These are phyloP conservation scores for Suhomyces wounanorum DNA, from an alignment of 1,139 yeast genomes.

Conservation along the genomic window DNA sequence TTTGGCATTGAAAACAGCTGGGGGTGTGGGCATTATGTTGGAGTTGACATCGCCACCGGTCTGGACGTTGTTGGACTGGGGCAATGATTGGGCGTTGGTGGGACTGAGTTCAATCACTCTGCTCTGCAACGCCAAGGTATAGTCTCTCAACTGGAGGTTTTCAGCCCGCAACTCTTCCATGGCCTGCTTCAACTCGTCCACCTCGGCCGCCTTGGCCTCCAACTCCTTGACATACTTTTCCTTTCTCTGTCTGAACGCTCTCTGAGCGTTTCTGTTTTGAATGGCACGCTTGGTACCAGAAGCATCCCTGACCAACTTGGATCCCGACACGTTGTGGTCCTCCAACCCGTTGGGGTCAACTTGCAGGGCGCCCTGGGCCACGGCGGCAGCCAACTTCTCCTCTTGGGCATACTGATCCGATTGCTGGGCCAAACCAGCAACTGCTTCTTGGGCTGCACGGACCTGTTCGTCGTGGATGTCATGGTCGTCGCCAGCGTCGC, in stretches of 20 bases:
- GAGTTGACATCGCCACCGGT: slow-evolving; percentile 7
- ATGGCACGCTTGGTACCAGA: slow-evolving; percentile 72
- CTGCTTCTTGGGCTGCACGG: slow-evolving; percentile 17
- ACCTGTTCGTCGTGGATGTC: slow-evolving; percentile 13
- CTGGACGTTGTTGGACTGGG: slow-evolving; percentile 6
- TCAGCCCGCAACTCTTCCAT: slow-evolving; percentile 67
- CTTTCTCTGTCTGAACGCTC: slow-evolving; percentile 81
- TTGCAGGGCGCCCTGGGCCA: slow-evolving; percentile 5
- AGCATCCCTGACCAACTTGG: slow-evolving; percentile 10
- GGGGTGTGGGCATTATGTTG: slow-evolving; percentile 42
- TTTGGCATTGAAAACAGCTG: slow-evolving; percentile 21
- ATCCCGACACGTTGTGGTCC: slow-evolving; percentile 8
- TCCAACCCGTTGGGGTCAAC: not conserved
- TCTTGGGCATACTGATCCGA: slow-evolving; percentile 11
- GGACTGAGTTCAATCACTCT: slow-evolving; percentile 52
- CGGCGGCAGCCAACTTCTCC: slow-evolving; percentile 13
- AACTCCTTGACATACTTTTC: slow-evolving; percentile 77
- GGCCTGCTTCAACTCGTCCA: slow-evolving; percentile 57
- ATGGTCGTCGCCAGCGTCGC: slow-evolving; percentile 14
- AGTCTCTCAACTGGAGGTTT: slow-evolving; percentile 71
- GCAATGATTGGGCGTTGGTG: slow-evolving; percentile 7
- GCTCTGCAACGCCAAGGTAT: slow-evolving; percentile 68
- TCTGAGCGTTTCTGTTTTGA: slow-evolving; percentile 86
- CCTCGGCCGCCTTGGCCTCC: slow-evolving; percentile 67
- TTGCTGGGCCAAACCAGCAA: slow-evolving; percentile 13